Conservation (phyloP, 768 basidiomycete genomes). For the Rhodotorula graminis region DNA sequence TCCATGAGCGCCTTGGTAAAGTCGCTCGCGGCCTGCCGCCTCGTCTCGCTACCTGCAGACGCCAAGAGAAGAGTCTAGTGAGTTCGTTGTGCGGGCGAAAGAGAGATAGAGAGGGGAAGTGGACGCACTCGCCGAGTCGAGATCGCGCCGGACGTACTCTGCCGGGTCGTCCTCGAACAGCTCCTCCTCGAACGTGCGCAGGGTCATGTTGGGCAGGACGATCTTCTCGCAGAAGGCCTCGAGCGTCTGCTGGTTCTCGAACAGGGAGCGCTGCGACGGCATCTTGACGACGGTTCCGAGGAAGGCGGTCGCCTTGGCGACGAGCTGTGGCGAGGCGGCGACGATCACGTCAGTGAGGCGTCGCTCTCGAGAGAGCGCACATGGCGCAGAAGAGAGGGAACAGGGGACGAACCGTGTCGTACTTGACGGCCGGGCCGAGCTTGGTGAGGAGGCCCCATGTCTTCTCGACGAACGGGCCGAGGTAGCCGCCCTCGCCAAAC, state of each 20-base stretch:
- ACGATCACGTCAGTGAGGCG: background rate
- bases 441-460: constrained; percentile 75
- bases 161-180: constrained; percentile 96
- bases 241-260: constrained; percentile 70
- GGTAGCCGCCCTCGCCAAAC: constrained; percentile 45
- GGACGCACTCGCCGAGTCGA: constrained; percentile 60
- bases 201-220: constrained; percentile 83
- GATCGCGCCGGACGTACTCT: constrained; percentile 84
- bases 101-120: constrained; percentile 28
- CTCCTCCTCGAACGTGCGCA: constrained; percentile 83
- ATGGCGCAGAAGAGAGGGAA: background rate
- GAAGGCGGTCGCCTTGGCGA: constrained; percentile 84
- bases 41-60: constrained; percentile 66
- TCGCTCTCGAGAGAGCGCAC: too few relatives aligned
- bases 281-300: constrained; percentile 87
- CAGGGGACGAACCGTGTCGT: constrained; percentile 35
- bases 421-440: constrained; percentile 38
- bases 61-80: background rate
- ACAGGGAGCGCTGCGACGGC: constrained; percentile 72
- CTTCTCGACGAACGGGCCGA: constrained; percentile 63
- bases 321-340: constrained; percentile 53
- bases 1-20: constrained; percentile 88
- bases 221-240: constrained; percentile 79
- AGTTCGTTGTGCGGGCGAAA: constrained; percentile 41
- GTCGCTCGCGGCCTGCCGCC: constrained; percentile 88